Base-by-base conservation (phyloP, 2,329 filamentous ascomycete genomes). In the Colletotrichum tamarilloi region DNA sequence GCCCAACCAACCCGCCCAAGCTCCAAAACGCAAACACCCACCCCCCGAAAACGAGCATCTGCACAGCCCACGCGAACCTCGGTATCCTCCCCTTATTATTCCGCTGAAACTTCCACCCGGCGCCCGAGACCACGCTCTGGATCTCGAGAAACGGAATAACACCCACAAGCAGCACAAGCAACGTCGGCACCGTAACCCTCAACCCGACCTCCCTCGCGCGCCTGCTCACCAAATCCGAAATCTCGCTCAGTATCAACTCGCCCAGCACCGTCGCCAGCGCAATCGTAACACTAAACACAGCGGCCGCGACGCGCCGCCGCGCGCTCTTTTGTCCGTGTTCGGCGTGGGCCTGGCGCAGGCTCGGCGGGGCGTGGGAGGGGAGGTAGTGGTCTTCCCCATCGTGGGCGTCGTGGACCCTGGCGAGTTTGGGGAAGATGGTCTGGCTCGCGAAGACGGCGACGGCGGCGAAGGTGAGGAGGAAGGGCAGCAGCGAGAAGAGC, bases 1-100 rank as follows among this genome's bases (percentile, higher is more conserved):
- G 77, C 24, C 77, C 79, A 38, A 95, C 86, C 4, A 90, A 87
- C 74, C 88, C 86, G 2, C 93, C 94, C 30, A 95, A 82, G 73
- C 90, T 93, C 94, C 94, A 97, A 80, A 97, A 97, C 0, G 86
- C 84, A 60, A 90, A 87, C 53, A 97, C 83, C 94, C 94, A 97
- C 57, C 85, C 83, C 2, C 82, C 84, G 76, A 97, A 93, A 5
- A 92, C 88, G 5, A 85, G 77, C 24, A 86, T 74, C 78, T 95
- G 92, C 73, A 95, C 76, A 1, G 87, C 77, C 92, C 92, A 94
- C 7, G 92, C 88, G 12, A 90, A 80, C 71, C 88, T 86, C 28
- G 90, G 88, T n/a, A 89, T 74, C 59, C 84, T 85, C 8, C 91
- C 90, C 78, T 85, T 90, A 16, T 87, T 84, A 5, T 85, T 89